These are phyloP conservation scores for Tolypocladium paradoxum DNA, from an alignment of 2,329 filamentous ascomycete genomes.

Conservation along the genomic window DNA sequence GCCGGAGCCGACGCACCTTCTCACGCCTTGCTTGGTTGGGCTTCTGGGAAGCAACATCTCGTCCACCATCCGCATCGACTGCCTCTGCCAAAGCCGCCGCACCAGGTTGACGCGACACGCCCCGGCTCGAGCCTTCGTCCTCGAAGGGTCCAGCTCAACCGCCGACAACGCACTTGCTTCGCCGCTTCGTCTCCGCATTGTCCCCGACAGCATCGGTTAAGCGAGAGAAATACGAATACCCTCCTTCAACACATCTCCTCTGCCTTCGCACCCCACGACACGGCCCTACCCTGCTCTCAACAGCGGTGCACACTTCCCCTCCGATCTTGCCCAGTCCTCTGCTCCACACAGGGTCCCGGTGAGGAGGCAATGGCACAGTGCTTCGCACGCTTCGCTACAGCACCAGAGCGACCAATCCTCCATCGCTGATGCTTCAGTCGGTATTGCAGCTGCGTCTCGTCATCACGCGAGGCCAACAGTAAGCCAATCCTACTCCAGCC, in stretches of 20 bases:
- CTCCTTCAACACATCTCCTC: neutral
- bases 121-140: neutral
- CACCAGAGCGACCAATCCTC: constrained; percentile 1
- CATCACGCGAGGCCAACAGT: neutral
- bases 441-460: neutral
- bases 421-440: constrained; percentile 1
- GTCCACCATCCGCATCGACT: neutral
- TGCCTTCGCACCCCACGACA: neutral
- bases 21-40: too few species aligned
- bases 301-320: neutral
- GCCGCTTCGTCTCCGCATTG: neutral
- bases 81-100: neutral
- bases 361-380: constrained; percentile 7
- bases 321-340: neutral
- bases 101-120: neutral
- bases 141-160: neutral
- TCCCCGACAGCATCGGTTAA: neutral
- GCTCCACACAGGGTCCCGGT: neutral
- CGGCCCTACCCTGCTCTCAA: neutral
- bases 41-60: neutral
- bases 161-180: neutral
- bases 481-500: neutral
- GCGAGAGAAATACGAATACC: neutral
- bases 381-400: constrained; percentile 1
- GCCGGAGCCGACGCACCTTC: neutral